Base-by-base conservation (phyloP, 257 asterid genomes). In the Scutellaria minor region DNA sequence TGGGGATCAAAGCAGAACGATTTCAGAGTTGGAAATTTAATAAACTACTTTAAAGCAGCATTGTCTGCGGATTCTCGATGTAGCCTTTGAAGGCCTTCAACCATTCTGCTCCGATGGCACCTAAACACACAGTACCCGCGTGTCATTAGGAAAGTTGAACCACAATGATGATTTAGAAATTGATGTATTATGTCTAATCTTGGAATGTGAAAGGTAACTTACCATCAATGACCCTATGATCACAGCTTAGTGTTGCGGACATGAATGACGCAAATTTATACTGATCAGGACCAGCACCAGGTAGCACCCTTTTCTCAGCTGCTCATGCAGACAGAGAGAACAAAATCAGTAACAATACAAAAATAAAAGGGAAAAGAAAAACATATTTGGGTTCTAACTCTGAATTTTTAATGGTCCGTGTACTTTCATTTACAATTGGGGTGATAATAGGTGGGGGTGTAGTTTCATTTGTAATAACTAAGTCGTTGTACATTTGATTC, bases 71-170 rank as follows among this genome's bases (percentile, higher is more conserved):
- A 71, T 83, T 92, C 86, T 95, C 99, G 13, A 95, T 87, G 86
- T 92, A 95, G 77, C 97, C 94, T 80, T 95, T 95, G 37, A 95
- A 95, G 42, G 97, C 97, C 84, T 92, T 95, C 75, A 95, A 85
- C 99, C 99, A 95, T 83, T 95, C 98, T 3, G 99, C 99, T 57
- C 98, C 99, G 39, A 95, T 82, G 9, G 98, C 99, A 24, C 99
- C 99, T 95, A 72, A 63, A 76, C 81, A 77, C 78, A 73, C 55
- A 83, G 69, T 31, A 68, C 22, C 41, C 14, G 71, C 35, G 12
- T 20, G 14, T 20, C 74, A 53, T 77, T 13, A 75, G 72, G 66
- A 45, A 24, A 20, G 44, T 35, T 22, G 72, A 50, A 74, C 46
- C 45, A 18, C 18, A 10, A 24, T 10, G 45, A 63, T 62, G 61